These are phyloP conservation scores for Colletotrichum siamense DNA, from an alignment of 2,329 filamentous ascomycete species.

Conservation along the genomic window DNA sequence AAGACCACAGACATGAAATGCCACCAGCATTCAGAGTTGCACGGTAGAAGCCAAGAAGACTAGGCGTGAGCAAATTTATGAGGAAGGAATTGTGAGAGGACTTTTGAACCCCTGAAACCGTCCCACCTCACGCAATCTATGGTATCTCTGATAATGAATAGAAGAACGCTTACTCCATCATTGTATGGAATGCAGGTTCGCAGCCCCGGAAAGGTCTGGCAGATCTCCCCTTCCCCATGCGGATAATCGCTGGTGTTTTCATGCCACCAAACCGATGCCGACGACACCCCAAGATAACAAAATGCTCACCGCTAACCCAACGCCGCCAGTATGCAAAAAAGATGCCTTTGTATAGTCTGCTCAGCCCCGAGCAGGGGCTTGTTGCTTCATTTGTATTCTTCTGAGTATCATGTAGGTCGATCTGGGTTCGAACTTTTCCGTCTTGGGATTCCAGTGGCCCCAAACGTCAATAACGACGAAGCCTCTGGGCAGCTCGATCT, in stretches of 20 bases:
- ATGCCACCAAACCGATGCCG: not conserved
- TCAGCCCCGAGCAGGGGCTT: conserved; percentile 7
- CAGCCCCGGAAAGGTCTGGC: not conserved
- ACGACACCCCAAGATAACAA: not conserved
- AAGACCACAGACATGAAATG: not conserved
- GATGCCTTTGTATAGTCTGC: not conserved
- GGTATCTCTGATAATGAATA: conserved; percentile 12
- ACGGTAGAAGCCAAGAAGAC: not conserved
- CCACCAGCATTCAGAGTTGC: not conserved
- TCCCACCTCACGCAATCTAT: not conserved
- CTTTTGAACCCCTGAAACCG: not conserved
- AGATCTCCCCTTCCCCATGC: not conserved
- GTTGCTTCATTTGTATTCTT: conserved; percentile 24
- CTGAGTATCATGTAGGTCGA: conserved; percentile 16
- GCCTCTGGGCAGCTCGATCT: conserved; percentile 52
- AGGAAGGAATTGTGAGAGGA: not conserved
- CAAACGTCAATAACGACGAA: conserved; percentile 56
- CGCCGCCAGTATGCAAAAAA: conserved; percentile 14
- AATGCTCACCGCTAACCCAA: conserved; percentile 12
- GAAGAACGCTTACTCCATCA: conserved; percentile 7
- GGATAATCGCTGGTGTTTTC: not conserved
- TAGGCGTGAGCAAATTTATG: not conserved
- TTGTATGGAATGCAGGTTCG: not conserved
- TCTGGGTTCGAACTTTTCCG: conserved; percentile 42
- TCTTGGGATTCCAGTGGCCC: conserved; percentile 63